These are phyloP conservation scores for Chamaenerion angustifolium DNA, from an alignment of 345 rosid species.

Conservation along the genomic window DNA sequence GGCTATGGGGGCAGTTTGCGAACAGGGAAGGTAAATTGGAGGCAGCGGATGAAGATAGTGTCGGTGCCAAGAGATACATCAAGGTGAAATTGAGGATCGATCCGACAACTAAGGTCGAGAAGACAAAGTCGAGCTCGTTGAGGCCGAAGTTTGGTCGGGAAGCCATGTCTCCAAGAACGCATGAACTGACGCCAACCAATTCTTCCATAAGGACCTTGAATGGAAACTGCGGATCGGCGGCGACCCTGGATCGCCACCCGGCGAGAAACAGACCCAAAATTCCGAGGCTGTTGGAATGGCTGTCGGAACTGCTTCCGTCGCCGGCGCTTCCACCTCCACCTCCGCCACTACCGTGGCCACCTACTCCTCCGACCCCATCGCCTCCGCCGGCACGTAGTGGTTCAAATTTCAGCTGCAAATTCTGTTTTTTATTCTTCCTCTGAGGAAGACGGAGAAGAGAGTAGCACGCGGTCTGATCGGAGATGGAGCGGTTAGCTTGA, in stretches of 20 bases:
- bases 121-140: constrained; percentile 90
- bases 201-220: constrained; percentile 97
- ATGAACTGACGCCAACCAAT: constrained; percentile 74
- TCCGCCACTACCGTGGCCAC: constrained; percentile 17
- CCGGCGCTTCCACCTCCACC: constrained; percentile 14
- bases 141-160: constrained; percentile 94
- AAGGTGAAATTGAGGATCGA: constrained; percentile 77
- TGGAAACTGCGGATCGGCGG: constrained; percentile 91
- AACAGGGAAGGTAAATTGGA: constrained; percentile 55
- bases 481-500: constrained; percentile 10
- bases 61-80: constrained; percentile 89
- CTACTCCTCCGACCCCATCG: constrained; percentile 22
- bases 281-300: constrained; percentile 24
- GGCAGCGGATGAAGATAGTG: constrained; percentile 24
- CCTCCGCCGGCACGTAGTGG: constrained; percentile 26
- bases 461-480: constrained; percentile 12
- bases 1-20: constrained; percentile 65
- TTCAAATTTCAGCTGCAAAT: constrained; percentile 7
- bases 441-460: constrained; percentile 6
- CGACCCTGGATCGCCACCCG: constrained; percentile 88
- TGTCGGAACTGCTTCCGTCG: constrained; percentile 12
- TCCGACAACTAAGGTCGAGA: constrained; percentile 81
- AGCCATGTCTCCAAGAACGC: constrained; percentile 92
- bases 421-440: constrained; percentile 1
- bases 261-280: constrained; percentile 43